Evolutionary conservation across 495 filamentous ascomycete species (phyloP).

Genomic region (Hyphodiscus hymeniophilus): DNA sequence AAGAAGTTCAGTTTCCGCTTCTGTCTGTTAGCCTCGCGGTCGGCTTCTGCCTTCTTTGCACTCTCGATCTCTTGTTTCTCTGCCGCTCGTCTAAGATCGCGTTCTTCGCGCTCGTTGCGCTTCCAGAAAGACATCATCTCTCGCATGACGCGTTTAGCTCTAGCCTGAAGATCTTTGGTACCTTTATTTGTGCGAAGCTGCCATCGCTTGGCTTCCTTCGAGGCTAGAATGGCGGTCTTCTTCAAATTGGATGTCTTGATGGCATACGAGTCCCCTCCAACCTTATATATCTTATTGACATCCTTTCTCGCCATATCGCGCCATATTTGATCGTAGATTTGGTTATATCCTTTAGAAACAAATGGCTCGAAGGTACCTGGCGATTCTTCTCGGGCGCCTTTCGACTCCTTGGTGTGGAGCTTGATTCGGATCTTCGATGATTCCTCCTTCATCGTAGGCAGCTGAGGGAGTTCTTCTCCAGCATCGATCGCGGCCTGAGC

Average conservation of each 20-base stretch:
- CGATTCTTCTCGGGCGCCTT: conserved; percentile 43
- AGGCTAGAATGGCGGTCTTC: conserved; percentile 94
- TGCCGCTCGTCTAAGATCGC: conserved; percentile 84
- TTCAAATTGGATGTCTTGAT: conserved; percentile 88
- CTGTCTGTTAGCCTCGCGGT: conserved; percentile 93
- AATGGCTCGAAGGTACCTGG: conserved; percentile 52
- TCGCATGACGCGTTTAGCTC: conserved; percentile 95
- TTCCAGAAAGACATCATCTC: conserved; percentile 99
- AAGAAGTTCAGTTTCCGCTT: conserved; percentile 99
- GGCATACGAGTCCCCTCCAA: conserved; percentile 72
- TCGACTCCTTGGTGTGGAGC: conserved; percentile 49
- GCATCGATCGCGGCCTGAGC: conserved; percentile 78
- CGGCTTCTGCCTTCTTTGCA: conserved; percentile 91
- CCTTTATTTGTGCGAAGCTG: conserved; percentile 97
- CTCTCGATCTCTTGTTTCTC: conserved; percentile 96
- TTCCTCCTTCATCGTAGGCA: conserved; percentile 56
- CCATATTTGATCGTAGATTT: conserved; percentile 98
- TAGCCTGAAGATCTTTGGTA: conserved; percentile 91
- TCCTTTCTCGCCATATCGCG: conserved; percentile 90
- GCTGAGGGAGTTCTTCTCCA: conserved; percentile 69
- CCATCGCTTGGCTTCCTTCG: conserved; percentile 96
- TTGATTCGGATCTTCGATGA: conserved; percentile 54
- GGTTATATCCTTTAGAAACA: conserved; percentile 86
- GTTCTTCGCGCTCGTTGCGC: conserved; percentile 94
- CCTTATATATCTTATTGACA: conserved; percentile 80